Conservation (phyloP, 2,329 filamentous ascomycete species). For the Hymenoscyphus linearis region DNA sequence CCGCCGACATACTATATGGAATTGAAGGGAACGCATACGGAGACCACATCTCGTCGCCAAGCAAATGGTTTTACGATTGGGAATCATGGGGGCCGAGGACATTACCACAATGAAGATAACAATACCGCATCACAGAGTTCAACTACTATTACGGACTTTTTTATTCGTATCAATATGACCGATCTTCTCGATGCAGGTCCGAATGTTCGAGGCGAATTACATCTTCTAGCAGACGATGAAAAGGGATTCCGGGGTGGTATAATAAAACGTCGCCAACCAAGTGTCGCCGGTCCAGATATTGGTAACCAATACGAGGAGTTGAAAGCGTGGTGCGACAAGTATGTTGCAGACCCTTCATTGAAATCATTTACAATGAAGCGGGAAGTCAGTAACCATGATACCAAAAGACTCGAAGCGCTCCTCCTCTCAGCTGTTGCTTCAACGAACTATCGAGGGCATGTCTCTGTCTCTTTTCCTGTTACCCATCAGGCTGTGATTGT, state of each 20-base stretch:
- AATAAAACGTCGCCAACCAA: constrained; percentile 44
- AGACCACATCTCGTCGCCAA: constrained; percentile 20
- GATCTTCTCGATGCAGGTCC: constrained; percentile 49
- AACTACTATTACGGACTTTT: constrained; percentile 52
- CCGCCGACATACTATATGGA: constrained; percentile 26
- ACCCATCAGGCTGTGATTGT: constrained; percentile 53
- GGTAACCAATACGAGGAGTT: constrained; percentile 12
- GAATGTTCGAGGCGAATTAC: constrained; percentile 37
- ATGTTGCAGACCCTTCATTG: constrained; percentile 53
- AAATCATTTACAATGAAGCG: constrained; percentile 51
- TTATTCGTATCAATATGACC: constrained; percentile 53
- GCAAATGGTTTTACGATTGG: not conserved
- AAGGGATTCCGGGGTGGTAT: constrained; percentile 60
- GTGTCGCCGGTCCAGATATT: constrained; percentile 29
- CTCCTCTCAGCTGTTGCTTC: constrained; percentile 52
- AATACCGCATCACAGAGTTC: constrained; percentile 38
- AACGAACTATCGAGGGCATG: constrained; percentile 63
- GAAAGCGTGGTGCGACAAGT: constrained; percentile 59
- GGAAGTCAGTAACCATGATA: constrained; percentile 56
- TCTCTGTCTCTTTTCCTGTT: constrained; percentile 55
- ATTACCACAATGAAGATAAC: constrained; percentile 28
- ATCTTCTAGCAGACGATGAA: constrained; percentile 51
- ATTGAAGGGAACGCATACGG: constrained; percentile 31
- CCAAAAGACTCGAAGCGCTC: constrained; percentile 43
- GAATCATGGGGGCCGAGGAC: not conserved